A percentile compares a stretch with the other conserved stretches of the same genome.
These are phyloP conservation scores for Suillus placidus DNA, from an alignment of 768 basidiomycete species.

Conservation along the genomic window DNA sequence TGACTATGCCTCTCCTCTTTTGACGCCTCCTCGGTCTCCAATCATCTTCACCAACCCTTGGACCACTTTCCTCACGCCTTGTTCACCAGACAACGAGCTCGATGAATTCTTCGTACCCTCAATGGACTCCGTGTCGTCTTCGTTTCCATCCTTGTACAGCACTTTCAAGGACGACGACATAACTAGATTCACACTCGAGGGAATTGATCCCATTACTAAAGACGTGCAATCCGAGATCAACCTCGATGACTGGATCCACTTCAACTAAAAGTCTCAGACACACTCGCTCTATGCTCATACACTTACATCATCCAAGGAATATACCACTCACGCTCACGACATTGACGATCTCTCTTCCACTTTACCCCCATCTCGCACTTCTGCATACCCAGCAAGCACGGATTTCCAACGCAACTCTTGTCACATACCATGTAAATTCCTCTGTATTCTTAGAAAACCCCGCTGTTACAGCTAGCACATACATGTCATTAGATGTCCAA, in stretches of 20 bases:
- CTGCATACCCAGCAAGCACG: conserved; percentile 12
- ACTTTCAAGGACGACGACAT: neutral
- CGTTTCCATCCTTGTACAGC: neutral
- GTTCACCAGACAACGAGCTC: conserved; percentile 12
- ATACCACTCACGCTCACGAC: conserved; percentile 8
- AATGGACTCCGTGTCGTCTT: conserved; percentile 14
- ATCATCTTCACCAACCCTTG: conserved; percentile 33
- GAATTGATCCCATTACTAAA: neutral
- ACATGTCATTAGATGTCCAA: conserved; percentile 2
- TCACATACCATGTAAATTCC: conserved; percentile 13
- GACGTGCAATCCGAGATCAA: neutral
- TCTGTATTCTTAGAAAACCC: conserved; percentile 25
- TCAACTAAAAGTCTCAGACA: conserved; percentile 1
- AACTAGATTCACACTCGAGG: neutral
- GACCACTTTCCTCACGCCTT: conserved; percentile 3
- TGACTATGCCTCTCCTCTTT: conserved; percentile 15
- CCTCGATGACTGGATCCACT: conserved; percentile 9
- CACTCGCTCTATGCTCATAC: neutral
- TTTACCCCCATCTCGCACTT: conserved; percentile 5
- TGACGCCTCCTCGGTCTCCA: conserved; percentile 22
- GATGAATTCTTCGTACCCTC: conserved; percentile 36
- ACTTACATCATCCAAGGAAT: conserved; percentile 1
- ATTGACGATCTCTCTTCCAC: neutral
- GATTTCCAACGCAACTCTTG: conserved; percentile 1
- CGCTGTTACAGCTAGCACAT: neutral